These are phyloP conservation scores for Hysterium pulicare DNA, from an alignment of 2,329 filamentous ascomycete species.

Conservation along the genomic window DNA sequence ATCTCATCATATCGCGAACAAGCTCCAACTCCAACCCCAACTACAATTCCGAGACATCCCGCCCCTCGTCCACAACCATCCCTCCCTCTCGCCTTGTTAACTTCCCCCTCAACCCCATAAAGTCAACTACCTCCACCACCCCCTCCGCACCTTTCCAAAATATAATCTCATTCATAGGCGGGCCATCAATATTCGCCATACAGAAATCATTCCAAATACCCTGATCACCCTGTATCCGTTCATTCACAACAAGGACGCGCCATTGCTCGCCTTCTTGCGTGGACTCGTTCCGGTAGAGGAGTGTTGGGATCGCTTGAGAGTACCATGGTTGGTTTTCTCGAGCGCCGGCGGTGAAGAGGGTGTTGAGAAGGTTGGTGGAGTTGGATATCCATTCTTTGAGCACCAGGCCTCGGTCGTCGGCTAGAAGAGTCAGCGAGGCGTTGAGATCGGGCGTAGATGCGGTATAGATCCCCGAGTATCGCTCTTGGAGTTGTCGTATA, in stretches of 20 bases:
- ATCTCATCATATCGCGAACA: no score
- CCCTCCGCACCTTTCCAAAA: slow-evolving; percentile 31
- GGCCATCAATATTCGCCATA: slow-evolving; percentile 26
- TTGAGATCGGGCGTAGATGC: slow-evolving; percentile 19
- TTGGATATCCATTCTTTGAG: slow-evolving; percentile 28
- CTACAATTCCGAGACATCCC: no score
- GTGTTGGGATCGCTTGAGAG: slow-evolving; percentile 24
- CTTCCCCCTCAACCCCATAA: slow-evolving; percentile 31
- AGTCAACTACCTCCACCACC: slow-evolving; percentile 23
- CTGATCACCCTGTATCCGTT: slow-evolving; percentile 10
- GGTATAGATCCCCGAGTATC: slow-evolving; percentile 27
- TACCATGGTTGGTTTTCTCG: slow-evolving; percentile 11
- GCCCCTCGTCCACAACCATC: no score
- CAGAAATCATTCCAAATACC: slow-evolving; percentile 38
- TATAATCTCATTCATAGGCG: slow-evolving; percentile 30
- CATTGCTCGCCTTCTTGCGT: slow-evolving; percentile 33
- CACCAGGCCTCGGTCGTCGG: slow-evolving; percentile 27
- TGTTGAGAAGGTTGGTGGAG: slow-evolving; percentile 19
- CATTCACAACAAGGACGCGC: slow-evolving; percentile 21
- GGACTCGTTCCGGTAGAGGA: slow-evolving; percentile 24
- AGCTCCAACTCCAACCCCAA: no score
- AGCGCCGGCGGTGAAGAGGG: background rate
- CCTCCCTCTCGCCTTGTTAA: slow-evolving; percentile 18
- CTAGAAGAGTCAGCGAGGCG: slow-evolving; percentile 21
- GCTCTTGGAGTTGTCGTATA: slow-evolving; percentile 20